Base-by-base conservation (phyloP, 805 yeast species). In the Clavispora santaluciae region DNA sequence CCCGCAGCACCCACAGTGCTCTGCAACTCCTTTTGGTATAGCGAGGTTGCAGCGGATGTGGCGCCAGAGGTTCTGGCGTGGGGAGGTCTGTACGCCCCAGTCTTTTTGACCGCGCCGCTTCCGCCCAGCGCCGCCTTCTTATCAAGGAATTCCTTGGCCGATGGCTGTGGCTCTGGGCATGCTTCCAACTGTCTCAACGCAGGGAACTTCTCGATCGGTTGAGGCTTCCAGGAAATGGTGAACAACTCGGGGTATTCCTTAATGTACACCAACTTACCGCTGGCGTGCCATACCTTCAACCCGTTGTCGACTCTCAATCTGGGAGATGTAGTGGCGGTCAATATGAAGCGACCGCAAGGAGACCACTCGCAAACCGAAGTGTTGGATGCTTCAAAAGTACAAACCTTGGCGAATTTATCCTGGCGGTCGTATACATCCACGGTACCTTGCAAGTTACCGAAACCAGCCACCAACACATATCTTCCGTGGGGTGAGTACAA, bases 321-420 rank as follows among this genome's bases (percentile, higher is more conserved):
- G 49, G 99, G 99, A 16, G 96, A 81, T 0, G 98, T 93, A 5
- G 98, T 95, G 15, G 99, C 98, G 12, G 98, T 91, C 62, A 93
- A 68, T 43, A 93, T 80, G 58, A 75, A 89, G 56, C 93, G 81
- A 28, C 99, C 98, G 65, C 93, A 95, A 8, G 99, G 99, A 2
- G 95, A 82, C 99, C 99, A 93, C 61, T 86, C 87, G 62, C 96
- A 91, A 34, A 84, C 95, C n/a, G 95, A 83, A 12, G 98, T 89
- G 68, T 93, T 95, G 34, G 96, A 69, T 11, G 98, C 99, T 57
- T 87, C 86, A 56, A 93, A 84, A 15, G 86, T 75, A 16, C 89
- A 73, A 39, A 93, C 78, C 61, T 86, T 86, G 41, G 73, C 67
- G 62, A 89, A 91, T 63, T 86, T 84, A 59, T 83, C 81, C 61